phyloP scores from a whole-genome alignment of 306 rosid species.

The Fagus crenata region DNA sequence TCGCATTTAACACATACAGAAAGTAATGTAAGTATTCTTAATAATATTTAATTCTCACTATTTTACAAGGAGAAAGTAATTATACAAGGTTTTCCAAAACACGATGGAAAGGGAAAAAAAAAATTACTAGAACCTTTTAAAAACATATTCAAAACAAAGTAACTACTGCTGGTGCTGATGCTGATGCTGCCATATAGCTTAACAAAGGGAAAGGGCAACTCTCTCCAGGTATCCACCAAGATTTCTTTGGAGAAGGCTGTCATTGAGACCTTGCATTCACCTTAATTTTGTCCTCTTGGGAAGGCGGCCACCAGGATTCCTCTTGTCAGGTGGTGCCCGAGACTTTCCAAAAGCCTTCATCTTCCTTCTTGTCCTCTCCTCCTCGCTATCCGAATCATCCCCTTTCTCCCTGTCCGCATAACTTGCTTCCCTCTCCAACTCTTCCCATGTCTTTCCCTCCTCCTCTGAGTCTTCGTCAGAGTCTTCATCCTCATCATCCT shows the following conservation, averaged over 20 bases:
- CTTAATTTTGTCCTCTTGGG: conserved; percentile 67
- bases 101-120: background rate
- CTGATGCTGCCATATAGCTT: background rate
- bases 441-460: conserved; percentile 91
- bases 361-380: conserved; percentile 87
- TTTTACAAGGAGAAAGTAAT: background rate
- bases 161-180: background rate
- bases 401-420: conserved; percentile 93
- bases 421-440: conserved; percentile 96
- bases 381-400: conserved; percentile 86
- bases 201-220: background rate
- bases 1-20: background rate
- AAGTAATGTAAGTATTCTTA: background rate
- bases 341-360: conserved; percentile 79
- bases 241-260: background rate
- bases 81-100: background rate
- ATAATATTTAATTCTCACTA: background rate
- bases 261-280: conserved; percentile 25
- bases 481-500: conserved; percentile 60
- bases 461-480: conserved; percentile 48
- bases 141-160: background rate
- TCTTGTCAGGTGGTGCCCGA: conserved; percentile 34
- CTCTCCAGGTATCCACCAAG: background rate
- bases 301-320: conserved; percentile 43
- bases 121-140: background rate